Evolutionary conservation across 257 asterid species (phyloP).

Genomic region (Schizonepeta tenuifolia): DNA sequence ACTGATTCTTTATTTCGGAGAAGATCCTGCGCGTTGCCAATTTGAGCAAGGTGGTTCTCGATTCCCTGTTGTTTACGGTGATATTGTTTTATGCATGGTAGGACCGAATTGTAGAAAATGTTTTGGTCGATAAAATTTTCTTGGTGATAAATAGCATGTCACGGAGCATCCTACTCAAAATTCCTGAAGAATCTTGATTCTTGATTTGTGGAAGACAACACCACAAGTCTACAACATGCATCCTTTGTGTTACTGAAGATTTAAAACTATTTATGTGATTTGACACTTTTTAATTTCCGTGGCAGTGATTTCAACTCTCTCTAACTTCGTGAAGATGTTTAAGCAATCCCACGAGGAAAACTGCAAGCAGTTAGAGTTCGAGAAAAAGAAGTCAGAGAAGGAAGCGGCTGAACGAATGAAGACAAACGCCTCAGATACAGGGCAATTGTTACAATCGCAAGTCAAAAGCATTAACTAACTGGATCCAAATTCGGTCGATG

Average conservation of each 20-base stretch:
- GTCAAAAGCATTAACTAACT: constrained; percentile 42
- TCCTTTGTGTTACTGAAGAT: background rate
- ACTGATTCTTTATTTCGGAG: constrained; percentile 88
- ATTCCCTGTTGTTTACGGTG: background rate
- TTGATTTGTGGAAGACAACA: background rate
- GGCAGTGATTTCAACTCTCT: constrained; percentile 76
- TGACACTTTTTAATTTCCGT: background rate
- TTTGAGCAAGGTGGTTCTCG: constrained; percentile 80
- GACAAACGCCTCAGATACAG: constrained; percentile 49
- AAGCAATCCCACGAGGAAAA: constrained; percentile 80
- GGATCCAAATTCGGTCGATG: constrained; percentile 2
- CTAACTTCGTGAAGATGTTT: constrained; percentile 86
- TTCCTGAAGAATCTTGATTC: background rate
- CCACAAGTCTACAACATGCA: background rate
- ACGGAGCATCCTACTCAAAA: background rate
- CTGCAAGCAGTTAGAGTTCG: constrained; percentile 81
- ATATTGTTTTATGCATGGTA: constrained; percentile 13
- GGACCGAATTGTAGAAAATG: background rate
- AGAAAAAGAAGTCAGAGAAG: constrained; percentile 89
- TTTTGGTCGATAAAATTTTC: background rate
- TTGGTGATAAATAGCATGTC: background rate
- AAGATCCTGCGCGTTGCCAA: constrained; percentile 91
- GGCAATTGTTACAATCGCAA: constrained; percentile 42
- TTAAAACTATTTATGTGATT: background rate
- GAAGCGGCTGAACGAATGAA: constrained; percentile 64